A percentile compares a stretch with the other conserved stretches of the same genome.
phyloP scores from a whole-genome alignment of 202 grass and related monocot species.

The Digitaria exilis region DNA sequence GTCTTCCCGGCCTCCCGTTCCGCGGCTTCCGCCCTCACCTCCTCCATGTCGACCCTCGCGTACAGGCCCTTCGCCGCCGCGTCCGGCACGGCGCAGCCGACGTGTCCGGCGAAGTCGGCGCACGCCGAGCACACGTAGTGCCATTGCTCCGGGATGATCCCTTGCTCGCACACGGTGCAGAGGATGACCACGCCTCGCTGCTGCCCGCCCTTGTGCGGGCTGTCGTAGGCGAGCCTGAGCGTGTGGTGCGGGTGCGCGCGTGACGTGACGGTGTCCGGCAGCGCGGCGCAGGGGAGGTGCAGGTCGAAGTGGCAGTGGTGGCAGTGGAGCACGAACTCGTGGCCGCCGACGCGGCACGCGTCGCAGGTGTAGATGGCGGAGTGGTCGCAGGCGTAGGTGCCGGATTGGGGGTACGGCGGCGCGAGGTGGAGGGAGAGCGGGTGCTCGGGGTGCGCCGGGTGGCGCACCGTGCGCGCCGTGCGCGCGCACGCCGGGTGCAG shows the following conservation, averaged over 20 bases:
- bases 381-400: background rate
- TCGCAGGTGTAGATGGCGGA: background rate
- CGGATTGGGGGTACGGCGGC: background rate
- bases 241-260: constrained; percentile 7
- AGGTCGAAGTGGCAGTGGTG: constrained; percentile 40
- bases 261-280: background rate
- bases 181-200: background rate
- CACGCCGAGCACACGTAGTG: constrained; percentile 27
- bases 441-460: constrained; percentile 37
- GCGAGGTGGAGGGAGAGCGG: background rate
- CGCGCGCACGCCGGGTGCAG: constrained; percentile 41
- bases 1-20: background rate
- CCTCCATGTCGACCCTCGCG: background rate
- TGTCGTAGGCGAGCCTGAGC: constrained; percentile 20
- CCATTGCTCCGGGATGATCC: constrained; percentile 7
- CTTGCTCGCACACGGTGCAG: background rate
- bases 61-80: background rate
- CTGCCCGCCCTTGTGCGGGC: background rate
- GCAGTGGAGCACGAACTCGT: constrained; percentile 37
- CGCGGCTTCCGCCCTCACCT: background rate
- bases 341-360: constrained; percentile 20
- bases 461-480: constrained; percentile 8
- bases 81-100: constrained; percentile 30
- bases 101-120: constrained; percentile 20
- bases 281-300: constrained; percentile 36